These are phyloP conservation scores for Dendrostoma leiphaemia DNA, from an alignment of 2,329 filamentous ascomycete genomes.

Conservation along the genomic window DNA sequence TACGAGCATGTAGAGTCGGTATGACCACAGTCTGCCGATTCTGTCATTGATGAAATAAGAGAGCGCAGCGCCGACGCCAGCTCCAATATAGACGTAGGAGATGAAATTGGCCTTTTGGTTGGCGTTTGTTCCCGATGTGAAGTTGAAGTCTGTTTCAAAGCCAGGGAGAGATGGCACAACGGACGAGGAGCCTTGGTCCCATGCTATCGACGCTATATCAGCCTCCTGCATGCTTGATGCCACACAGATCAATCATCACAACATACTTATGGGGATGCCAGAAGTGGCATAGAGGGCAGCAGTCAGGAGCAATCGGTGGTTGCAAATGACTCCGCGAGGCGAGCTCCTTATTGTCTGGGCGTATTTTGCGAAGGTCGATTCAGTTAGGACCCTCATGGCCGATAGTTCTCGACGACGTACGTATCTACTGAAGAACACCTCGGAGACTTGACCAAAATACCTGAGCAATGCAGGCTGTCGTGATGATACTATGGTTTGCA, in stretches of 20 bases:
- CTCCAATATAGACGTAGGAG: conserved; percentile 22
- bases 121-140: conserved; percentile 19
- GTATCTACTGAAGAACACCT: no score
- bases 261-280: conserved; percentile 23
- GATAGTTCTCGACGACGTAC: no score
- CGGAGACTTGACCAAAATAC: no score
- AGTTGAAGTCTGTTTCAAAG: conserved; percentile 13
- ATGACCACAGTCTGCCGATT: conserved; percentile 38
- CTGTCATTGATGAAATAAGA: conserved; percentile 38
- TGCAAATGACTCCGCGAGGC: conserved; percentile 22
- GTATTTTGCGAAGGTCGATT: conserved; percentile 16
- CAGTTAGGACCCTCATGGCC: background rate
- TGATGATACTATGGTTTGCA: no score
- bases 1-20: conserved; percentile 34
- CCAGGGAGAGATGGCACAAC: conserved; percentile 17
- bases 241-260: no score
- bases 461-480: no score
- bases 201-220: background rate
- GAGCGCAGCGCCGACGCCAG: conserved; percentile 27
- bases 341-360: conserved; percentile 16
- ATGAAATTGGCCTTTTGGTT: conserved; percentile 15
- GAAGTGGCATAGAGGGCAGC: conserved; percentile 21
- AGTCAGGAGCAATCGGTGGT: conserved; percentile 16
- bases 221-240: no score
- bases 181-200: conserved; percentile 20